Evolutionary conservation across 2,329 filamentous ascomycete species (phyloP).

Genomic region (Cylindrodendrum hubeiense): DNA sequence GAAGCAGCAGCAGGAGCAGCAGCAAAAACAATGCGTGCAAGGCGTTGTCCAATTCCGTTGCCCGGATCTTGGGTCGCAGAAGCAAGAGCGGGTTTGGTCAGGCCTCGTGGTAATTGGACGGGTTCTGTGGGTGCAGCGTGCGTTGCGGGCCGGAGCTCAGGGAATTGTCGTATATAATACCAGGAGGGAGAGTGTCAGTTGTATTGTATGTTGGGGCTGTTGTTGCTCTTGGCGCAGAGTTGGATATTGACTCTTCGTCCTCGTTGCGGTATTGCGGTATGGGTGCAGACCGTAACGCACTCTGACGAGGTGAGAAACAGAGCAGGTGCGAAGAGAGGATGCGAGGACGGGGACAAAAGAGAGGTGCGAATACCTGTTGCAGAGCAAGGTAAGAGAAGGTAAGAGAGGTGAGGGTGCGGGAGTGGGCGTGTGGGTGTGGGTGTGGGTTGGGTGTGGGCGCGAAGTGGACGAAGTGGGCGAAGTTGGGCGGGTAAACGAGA

Average conservation of each 20-base stretch:
- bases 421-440: slow-evolving; percentile 12
- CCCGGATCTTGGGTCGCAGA: slow-evolving; percentile 5
- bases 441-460: slow-evolving; percentile 12
- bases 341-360: background rate
- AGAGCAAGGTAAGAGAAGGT: slow-evolving; percentile 14
- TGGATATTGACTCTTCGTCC: background rate
- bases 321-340: background rate
- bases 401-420: slow-evolving; percentile 13
- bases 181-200: background rate
- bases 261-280: background rate
- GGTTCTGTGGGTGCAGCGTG: slow-evolving; percentile 13
- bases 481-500: slow-evolving; percentile 12
- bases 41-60: slow-evolving; percentile 2
- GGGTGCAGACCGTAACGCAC: background rate
- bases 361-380: slow-evolving; percentile 1
- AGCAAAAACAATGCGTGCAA: background rate
- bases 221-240: background rate
- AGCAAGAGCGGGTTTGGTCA: slow-evolving; percentile 11
- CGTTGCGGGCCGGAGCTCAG: slow-evolving; percentile 21
- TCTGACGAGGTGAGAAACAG: background rate
- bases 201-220: background rate
- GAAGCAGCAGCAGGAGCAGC: background rate
- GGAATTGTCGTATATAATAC: slow-evolving; percentile 19
- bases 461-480: slow-evolving; percentile 9
- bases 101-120: slow-evolving; percentile 16